Conservation (phyloP, 2,329 filamentous ascomycete genomes). For the Arthrobotrys entomopaga region DNA sequence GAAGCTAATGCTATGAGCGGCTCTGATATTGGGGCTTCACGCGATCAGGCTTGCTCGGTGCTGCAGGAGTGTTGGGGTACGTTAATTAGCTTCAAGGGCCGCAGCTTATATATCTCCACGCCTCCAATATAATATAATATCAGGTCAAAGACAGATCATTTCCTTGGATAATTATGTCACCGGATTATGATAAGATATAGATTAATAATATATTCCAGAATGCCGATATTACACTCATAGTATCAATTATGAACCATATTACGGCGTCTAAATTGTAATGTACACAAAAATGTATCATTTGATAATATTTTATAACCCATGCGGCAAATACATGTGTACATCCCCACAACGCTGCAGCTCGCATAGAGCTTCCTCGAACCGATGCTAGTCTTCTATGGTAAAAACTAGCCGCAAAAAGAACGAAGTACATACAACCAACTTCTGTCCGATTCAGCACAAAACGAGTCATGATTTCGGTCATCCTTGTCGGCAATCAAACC, state of each 20-base stretch:
- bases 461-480: conserved; percentile 11
- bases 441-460: not conserved
- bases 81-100: too few species aligned
- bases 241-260: conserved; percentile 10
- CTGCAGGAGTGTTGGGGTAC: too few species aligned
- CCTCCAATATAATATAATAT: too few species aligned
- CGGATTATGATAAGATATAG: conserved; percentile 43
- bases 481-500: conserved; percentile 26
- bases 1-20: too few species aligned
- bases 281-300: conserved; percentile 1
- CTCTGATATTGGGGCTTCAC: not conserved
- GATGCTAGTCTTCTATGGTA: conserved; percentile 6
- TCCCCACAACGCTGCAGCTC: conserved; percentile 47
- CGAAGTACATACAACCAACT: not conserved
- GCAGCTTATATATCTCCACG: too few species aligned
- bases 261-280: not conserved
- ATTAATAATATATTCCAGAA: conserved; percentile 2
- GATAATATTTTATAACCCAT: conserved; percentile 13
- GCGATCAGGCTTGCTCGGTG: not conserved
- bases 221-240: not conserved
- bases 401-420: conserved; percentile 9
- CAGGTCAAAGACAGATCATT: conserved; percentile 11
- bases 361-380: conserved; percentile 42
- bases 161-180: conserved; percentile 26
- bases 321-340: not conserved